Evolutionary conservation across 1,139 yeast genomes (phyloP).

Genomic region (Kurtzmaniella quercitrusa): DNA sequence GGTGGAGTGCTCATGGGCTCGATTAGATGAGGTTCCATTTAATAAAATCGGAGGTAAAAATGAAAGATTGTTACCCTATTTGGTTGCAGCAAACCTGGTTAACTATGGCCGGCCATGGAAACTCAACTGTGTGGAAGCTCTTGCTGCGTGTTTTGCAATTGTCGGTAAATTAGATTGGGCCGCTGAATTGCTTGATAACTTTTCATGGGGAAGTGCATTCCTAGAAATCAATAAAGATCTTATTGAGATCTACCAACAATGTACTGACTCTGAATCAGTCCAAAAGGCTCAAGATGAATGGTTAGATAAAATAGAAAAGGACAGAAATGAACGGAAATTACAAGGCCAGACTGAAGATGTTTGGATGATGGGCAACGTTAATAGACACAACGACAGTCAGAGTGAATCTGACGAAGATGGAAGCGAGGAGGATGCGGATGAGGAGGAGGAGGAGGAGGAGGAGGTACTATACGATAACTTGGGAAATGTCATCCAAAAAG

Average conservation of each 20-base stretch:
- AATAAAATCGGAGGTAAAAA: conserved; percentile 85
- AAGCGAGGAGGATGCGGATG: conserved; percentile 11
- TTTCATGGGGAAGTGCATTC: conserved; percentile 91
- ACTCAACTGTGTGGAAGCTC: conserved; percentile 92
- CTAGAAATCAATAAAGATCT: conserved; percentile 79
- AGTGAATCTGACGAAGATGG: conserved; percentile 13
- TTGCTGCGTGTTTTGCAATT: conserved; percentile 96
- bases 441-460: conserved; percentile 8
- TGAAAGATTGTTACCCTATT: conserved; percentile 83
- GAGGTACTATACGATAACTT: conserved; percentile 7
- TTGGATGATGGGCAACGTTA: conserved; percentile 79
- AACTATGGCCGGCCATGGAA: conserved; percentile 97
- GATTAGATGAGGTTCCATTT: conserved; percentile 94
- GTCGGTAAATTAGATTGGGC: conserved; percentile 95
- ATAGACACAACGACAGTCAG: conserved; percentile 29
- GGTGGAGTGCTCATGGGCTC: conserved; percentile 98
- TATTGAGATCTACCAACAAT: conserved; percentile 65
- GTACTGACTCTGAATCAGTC: conserved; percentile 79
- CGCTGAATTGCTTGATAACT: conserved; percentile 62
- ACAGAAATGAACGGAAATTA: conserved; percentile 59
- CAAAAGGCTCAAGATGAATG: conserved; percentile 71
- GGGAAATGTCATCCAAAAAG: conserved; percentile 8
- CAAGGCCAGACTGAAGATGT: conserved; percentile 54
- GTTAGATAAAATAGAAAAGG: conserved; percentile 65
- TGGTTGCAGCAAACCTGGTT: conserved; percentile 95